phyloP scores from a whole-genome alignment of 805 yeast genomes.

The Priceomyces medius region DNA sequence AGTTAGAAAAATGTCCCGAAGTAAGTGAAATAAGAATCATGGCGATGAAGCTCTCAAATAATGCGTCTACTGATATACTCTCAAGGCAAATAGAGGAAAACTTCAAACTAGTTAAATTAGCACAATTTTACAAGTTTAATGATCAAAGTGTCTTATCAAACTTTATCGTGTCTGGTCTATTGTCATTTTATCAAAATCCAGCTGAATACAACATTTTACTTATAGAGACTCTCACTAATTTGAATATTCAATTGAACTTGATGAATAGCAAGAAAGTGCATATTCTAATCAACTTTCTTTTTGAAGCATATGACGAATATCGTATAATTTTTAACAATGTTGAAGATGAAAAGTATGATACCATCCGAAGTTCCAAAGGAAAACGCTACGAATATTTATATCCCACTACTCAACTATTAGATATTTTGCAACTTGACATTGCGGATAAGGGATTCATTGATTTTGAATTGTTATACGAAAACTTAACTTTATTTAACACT shows the following conservation, averaged over 20 bases:
- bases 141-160: background rate
- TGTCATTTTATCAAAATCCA: constrained; percentile 17
- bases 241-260: constrained; percentile 10
- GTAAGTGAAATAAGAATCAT: constrained; percentile 11
- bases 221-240: constrained; percentile 8
- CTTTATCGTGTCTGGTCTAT: constrained; percentile 5
- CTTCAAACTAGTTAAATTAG: background rate
- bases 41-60: constrained; percentile 15
- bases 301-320: constrained; percentile 13
- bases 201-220: constrained; percentile 10
- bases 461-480: background rate
- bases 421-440: background rate
- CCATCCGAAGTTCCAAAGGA: constrained; percentile 8
- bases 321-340: constrained; percentile 6
- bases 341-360: constrained; percentile 10
- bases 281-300: constrained; percentile 14
- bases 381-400: constrained; percentile 1
- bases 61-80: background rate
- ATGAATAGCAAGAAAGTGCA: constrained; percentile 9
- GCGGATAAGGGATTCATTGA: background rate
- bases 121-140: background rate
- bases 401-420: constrained; percentile 4
- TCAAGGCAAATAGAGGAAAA: background rate
- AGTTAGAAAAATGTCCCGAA: background rate
- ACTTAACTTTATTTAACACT: background rate